Evolutionary conservation across 2,329 filamentous ascomycete genomes (phyloP).

Genomic region (Rhynchosporium agropyri): DNA sequence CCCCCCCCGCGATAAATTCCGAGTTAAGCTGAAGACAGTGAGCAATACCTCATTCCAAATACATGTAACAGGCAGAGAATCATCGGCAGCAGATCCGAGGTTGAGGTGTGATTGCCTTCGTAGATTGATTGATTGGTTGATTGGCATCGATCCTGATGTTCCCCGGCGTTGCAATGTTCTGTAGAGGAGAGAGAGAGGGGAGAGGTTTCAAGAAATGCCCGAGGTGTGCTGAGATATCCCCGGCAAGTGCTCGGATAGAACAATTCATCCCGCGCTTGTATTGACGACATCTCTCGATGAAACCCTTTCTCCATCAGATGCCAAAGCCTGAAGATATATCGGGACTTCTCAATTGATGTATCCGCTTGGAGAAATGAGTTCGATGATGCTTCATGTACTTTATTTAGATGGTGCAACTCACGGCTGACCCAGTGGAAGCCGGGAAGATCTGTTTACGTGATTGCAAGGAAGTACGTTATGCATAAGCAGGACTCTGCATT

Average conservation of each 20-base stretch:
- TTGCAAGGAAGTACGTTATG: too few species aligned
- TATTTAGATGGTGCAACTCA: too few species aligned
- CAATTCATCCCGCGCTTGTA: neutral
- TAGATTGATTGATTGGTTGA: too few species aligned
- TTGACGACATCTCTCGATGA: constrained; percentile 1
- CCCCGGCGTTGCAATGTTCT: too few species aligned
- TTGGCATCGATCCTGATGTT: too few species aligned
- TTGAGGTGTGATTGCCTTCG: neutral
- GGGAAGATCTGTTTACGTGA: too few species aligned
- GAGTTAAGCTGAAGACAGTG: too few species aligned
- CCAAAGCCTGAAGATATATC: neutral
- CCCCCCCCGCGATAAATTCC: too few species aligned
- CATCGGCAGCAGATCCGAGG: neutral
- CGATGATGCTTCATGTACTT: too few species aligned
- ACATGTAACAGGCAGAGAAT: neutral
- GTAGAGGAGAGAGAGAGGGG: neutral
- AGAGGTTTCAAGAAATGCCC: neutral
- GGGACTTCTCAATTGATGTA: neutral
- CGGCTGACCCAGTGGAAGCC: too few species aligned
- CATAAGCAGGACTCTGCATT: too few species aligned
- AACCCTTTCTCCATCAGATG: neutral
- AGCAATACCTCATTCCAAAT: neutral
- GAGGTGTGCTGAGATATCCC: constrained; percentile 2
- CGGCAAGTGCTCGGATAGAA: neutral
- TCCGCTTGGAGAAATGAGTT: too few species aligned